Base-by-base conservation (phyloP, 1,284 basidiomycete species). In the Tremellales sp. region DNA sequence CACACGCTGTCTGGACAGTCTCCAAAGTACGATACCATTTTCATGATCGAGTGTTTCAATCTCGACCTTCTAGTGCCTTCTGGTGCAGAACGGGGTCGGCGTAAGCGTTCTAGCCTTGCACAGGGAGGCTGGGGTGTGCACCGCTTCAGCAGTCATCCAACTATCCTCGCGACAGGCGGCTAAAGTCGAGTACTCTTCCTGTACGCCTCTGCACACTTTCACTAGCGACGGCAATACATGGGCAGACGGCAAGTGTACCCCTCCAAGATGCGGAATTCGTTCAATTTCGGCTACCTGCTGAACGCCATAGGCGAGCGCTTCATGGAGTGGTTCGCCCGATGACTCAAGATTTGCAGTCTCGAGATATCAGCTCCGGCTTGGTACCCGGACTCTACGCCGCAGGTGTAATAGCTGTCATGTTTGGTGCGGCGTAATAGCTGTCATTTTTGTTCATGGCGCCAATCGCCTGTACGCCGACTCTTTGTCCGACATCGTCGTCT, bases 291-390 rank as follows among this genome's bases (percentile, higher is more conserved):
- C 61, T 98, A 98, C 76, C 79, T 99, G 59, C 79, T 99, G 72
- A 98, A 99, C 79, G 91, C 91, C 9, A 87, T 97, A 78, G 95
- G 95, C 73, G 95, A 99, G 76, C 88, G 95, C 56, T 99, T 99
- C 80, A 99, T 99, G 95, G 94, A 98, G 76, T 89, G 94, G 74
- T 95, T 97, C 73, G 95, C 95, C 95, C 95, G 16, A 97, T 94
- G 43, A 95, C 95, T 57, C 98, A 98, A 80, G 95, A 99, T 79
- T 82, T 99, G 58, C 95, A 95, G 35, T 98, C 95, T 46, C 92
- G 95, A 74, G 95, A 99, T 71, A 95, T 99, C 70, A 95, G 98
- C 41, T 98, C 95, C 48, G 90, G 95, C 64, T 94, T 89, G 51
- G 95, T 99, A 28, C 92, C 93, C 45, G 95, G 95, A 61, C 80